Conservation (phyloP, 805 yeast species). For the Metschnikowia amazonensis region DNA sequence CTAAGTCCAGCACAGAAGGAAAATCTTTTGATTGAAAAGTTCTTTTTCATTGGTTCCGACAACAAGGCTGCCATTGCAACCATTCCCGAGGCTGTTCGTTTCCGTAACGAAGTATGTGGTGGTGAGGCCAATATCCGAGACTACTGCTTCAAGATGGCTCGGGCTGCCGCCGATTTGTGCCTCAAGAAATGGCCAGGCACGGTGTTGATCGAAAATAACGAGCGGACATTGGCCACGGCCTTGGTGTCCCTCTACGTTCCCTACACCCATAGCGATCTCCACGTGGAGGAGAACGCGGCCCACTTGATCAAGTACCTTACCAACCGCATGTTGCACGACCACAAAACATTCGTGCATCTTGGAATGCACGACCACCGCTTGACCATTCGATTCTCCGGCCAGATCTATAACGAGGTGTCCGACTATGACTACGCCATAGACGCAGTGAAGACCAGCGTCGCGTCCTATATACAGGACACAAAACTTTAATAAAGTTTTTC, state of each 20-base stretch:
- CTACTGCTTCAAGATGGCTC: slow-evolving; percentile 47
- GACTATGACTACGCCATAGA: slow-evolving; percentile 47
- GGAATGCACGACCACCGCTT: slow-evolving; percentile 33
- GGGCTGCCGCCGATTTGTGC: slow-evolving; percentile 38
- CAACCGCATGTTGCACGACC: slow-evolving; percentile 8
- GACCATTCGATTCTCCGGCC: slow-evolving; percentile 51
- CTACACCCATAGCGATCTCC: slow-evolving; percentile 8
- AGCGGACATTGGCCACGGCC: slow-evolving; percentile 33
- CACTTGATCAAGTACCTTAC: slow-evolving; percentile 4
- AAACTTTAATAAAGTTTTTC: neutral
- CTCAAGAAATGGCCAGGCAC: slow-evolving; percentile 39
- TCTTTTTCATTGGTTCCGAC: slow-evolving; percentile 49
- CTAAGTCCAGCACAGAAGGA: slow-evolving; percentile 20
- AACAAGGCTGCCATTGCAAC: slow-evolving; percentile 42
- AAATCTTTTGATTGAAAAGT: slow-evolving; percentile 41
- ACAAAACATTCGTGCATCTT: slow-evolving; percentile 48
- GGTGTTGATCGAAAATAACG: slow-evolving; percentile 32
- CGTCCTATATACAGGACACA: neutral
- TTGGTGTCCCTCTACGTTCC: slow-evolving; percentile 46
- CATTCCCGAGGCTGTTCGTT: slow-evolving; percentile 49
- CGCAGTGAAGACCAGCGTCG: slow-evolving; percentile 22
- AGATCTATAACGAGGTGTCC: slow-evolving; percentile 52
- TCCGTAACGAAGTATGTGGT: slow-evolving; percentile 52
- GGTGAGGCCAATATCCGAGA: slow-evolving; percentile 52
- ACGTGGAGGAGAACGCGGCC: slow-evolving; percentile 2